Conservation (phyloP, 306 rosid genomes). For the Cicer chorassanicum region DNA sequence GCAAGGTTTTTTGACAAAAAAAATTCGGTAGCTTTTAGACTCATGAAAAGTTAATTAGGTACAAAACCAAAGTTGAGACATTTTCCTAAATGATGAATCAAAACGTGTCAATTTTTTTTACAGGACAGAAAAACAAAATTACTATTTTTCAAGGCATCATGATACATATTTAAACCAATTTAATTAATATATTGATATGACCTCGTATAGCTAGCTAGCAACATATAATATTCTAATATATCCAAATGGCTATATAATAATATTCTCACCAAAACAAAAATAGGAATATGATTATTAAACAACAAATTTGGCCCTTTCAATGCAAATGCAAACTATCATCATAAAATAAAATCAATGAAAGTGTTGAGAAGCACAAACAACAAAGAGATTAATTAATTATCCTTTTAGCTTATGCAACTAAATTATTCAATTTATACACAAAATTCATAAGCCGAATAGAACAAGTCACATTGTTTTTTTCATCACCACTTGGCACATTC, state of each 20-base stretch:
- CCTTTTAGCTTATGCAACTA: conserved; percentile 31
- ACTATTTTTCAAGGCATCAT: not conserved
- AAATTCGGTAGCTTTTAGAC: too few relatives aligned
- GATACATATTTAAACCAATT: not conserved
- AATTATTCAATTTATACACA: not conserved
- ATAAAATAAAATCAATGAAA: conserved; percentile 37
- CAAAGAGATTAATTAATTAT: conserved; percentile 25
- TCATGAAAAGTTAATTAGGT: not conserved
- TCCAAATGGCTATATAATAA: conserved; percentile 8
- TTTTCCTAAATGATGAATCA: not conserved
- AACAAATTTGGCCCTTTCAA: conserved; percentile 22
- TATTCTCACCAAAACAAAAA: conserved; percentile 28
- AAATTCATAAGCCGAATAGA: conserved; percentile 58
- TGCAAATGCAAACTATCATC: not conserved
- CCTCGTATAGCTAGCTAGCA: not conserved
- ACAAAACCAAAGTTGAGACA: not conserved
- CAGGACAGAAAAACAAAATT: not conserved
- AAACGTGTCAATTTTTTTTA: not conserved
- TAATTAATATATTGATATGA: not conserved
- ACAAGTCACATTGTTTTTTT: conserved; percentile 75
- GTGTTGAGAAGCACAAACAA: conserved; percentile 40
- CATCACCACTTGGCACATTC: conserved; percentile 75
- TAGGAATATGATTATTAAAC: conserved; percentile 22
- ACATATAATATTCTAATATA: not conserved
- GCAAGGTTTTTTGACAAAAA: too few relatives aligned